phyloP scores from a whole-genome alignment of 306 rosid species.

The Chamaecrista fasciculata region DNA sequence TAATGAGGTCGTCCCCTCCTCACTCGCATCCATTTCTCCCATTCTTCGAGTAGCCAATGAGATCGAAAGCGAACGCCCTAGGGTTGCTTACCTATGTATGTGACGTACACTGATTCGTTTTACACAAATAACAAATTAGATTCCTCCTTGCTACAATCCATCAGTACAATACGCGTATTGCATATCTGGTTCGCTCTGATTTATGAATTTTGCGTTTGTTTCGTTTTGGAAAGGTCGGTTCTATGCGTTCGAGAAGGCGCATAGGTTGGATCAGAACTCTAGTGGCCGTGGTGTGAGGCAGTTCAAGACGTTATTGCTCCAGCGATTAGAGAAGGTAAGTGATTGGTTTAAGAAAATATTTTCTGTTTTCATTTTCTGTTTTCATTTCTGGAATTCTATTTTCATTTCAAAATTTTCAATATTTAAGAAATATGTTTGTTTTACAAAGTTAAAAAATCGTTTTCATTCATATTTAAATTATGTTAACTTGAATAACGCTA shows the following conservation, averaged over 20 bases:
- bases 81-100: conserved; percentile 89
- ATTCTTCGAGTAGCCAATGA: conserved; percentile 92
- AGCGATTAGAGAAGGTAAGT: conserved; percentile 76
- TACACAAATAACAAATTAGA: not conserved
- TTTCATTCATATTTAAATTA: no score
- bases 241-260: conserved; percentile 97
- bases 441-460: no score
- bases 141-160: no score
- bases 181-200: not conserved
- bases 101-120: not conserved
- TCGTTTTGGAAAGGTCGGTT: conserved; percentile 66
- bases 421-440: no score
- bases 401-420: no score
- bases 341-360: no score
- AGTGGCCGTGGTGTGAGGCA: conserved; percentile 96
- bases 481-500: no score
- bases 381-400: no score
- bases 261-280: conserved; percentile 80
- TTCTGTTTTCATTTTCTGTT: no score
- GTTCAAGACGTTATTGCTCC: conserved; percentile 77
- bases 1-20: conserved; percentile 88
- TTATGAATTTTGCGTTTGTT: not conserved
- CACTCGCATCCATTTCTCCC: conserved; percentile 83
- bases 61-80: conserved; percentile 78
- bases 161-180: no score